Percentiles rank a stretch among this genome's conserved stretches.
Evolutionary conservation across 306 rosid genomes (phyloP).

Genomic region (Prunus mira): DNA sequence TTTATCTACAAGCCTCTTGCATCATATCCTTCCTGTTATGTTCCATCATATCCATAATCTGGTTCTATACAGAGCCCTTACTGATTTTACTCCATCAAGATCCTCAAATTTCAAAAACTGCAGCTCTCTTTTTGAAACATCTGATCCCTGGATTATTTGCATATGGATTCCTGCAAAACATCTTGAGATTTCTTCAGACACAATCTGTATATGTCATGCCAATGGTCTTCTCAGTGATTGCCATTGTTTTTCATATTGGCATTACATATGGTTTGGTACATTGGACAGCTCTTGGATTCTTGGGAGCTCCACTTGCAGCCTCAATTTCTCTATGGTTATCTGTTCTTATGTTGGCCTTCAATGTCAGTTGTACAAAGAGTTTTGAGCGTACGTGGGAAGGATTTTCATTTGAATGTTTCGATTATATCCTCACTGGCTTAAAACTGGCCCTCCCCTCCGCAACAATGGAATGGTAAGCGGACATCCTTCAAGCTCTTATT

Average conservation of each 20-base stretch:
- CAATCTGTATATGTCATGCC: conserved; percentile 60
- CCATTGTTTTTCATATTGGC: conserved; percentile 43
- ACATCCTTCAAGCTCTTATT: neutral
- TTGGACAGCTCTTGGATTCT: conserved; percentile 40
- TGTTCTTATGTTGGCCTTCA: conserved; percentile 29
- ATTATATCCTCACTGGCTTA: conserved; percentile 37
- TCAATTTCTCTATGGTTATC: conserved; percentile 68
- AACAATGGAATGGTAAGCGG: conserved; percentile 72
- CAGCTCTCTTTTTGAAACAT: conserved; percentile 57
- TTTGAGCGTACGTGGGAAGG: conserved; percentile 69
- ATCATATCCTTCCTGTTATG: conserved; percentile 57
- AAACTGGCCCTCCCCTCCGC: conserved; percentile 78
- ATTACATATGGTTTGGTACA: conserved; percentile 55
- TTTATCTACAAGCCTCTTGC: conserved; percentile 73
- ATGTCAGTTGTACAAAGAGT: conserved; percentile 39
- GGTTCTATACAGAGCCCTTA: conserved; percentile 57
- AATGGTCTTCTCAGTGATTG: conserved; percentile 46
- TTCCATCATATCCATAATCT: conserved; percentile 41
- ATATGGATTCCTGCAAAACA: conserved; percentile 59
- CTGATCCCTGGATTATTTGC: conserved; percentile 71
- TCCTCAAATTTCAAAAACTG: conserved; percentile 43
- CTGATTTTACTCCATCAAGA: conserved; percentile 63
- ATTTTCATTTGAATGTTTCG: conserved; percentile 50
- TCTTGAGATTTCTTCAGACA: conserved; percentile 70
- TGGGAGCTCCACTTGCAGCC: conserved; percentile 67